These are phyloP conservation scores for Ammopiptanthus mongolicus DNA, from an alignment of 306 rosid species.

Conservation along the genomic window DNA sequence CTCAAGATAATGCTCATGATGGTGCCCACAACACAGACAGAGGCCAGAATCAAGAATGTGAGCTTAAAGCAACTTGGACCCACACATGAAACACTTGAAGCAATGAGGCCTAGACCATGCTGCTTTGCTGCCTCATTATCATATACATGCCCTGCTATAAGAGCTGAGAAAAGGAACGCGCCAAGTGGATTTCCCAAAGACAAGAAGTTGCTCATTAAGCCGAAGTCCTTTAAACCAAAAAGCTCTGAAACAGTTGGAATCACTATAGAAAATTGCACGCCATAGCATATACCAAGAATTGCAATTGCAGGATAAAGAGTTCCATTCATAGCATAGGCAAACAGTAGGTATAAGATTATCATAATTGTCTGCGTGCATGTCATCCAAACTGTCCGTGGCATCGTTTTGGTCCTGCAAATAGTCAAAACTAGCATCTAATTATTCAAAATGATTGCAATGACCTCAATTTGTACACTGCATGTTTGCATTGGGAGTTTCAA, in stretches of 20 bases:
- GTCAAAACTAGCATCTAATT: neutral
- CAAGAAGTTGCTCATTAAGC: conserved; percentile 60
- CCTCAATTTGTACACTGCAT: neutral
- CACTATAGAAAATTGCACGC: conserved; percentile 67
- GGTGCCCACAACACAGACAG: conserved; percentile 49
- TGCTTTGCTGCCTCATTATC: conserved; percentile 72
- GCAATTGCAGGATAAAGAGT: conserved; percentile 60
- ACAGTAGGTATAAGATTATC: conserved; percentile 54
- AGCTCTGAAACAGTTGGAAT: conserved; percentile 86
- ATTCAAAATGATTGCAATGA: neutral
- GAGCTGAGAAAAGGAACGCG: conserved; percentile 71
- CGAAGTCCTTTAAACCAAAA: conserved; percentile 72
- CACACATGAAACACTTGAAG: conserved; percentile 38
- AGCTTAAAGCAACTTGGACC: conserved; percentile 71
- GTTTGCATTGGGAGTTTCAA: too few relatives aligned
- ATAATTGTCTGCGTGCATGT: conserved; percentile 58
- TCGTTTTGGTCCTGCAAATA: conserved; percentile 49
- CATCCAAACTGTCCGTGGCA: conserved; percentile 81
- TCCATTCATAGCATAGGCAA: conserved; percentile 56
- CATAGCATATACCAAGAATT: conserved; percentile 71
- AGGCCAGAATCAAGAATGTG: conserved; percentile 64
- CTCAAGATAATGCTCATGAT: conserved; percentile 50
- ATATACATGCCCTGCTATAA: conserved; percentile 66
- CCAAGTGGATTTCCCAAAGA: conserved; percentile 71
- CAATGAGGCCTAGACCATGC: conserved; percentile 28